Conservation (phyloP, 345 rosid genomes). For the Lepidium africanum region DNA sequence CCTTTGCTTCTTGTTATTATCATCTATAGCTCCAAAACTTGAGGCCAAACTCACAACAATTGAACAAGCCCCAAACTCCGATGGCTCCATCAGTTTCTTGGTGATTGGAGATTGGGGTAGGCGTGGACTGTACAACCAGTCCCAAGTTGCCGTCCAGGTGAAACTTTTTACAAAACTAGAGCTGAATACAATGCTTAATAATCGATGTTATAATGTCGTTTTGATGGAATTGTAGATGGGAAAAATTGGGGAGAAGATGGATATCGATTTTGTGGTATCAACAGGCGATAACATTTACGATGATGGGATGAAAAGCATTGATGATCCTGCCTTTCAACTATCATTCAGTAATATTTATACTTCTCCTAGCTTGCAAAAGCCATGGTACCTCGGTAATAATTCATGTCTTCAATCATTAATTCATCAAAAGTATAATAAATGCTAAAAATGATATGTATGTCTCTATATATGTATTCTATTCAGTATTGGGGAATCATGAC, state of each 20-base stretch:
- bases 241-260: constrained; percentile 30
- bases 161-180: no score
- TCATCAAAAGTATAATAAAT: background rate
- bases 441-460: background rate
- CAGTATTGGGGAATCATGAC: constrained; percentile 49
- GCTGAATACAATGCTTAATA: no score
- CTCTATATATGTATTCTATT: background rate
- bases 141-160: constrained; percentile 56
- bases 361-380: constrained; percentile 40
- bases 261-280: constrained; percentile 42
- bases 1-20: background rate
- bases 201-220: background rate
- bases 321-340: constrained; percentile 34
- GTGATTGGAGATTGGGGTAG: constrained; percentile 85
- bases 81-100: constrained; percentile 49
- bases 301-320: constrained; percentile 23
- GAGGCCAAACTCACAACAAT: constrained; percentile 35
- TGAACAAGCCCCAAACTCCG: constrained; percentile 33
- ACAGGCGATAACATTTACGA: constrained; percentile 48
- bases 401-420: background rate
- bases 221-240: constrained; percentile 36
- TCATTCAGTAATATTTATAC: constrained; percentile 35
- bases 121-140: constrained; percentile 51
- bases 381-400: constrained; percentile 35
- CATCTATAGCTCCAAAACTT: background rate